A percentile compares a stretch with the other conserved stretches of the same genome.
phyloP scores from a whole-genome alignment of 768 basidiomycete species.

The Pholiota microspora region DNA sequence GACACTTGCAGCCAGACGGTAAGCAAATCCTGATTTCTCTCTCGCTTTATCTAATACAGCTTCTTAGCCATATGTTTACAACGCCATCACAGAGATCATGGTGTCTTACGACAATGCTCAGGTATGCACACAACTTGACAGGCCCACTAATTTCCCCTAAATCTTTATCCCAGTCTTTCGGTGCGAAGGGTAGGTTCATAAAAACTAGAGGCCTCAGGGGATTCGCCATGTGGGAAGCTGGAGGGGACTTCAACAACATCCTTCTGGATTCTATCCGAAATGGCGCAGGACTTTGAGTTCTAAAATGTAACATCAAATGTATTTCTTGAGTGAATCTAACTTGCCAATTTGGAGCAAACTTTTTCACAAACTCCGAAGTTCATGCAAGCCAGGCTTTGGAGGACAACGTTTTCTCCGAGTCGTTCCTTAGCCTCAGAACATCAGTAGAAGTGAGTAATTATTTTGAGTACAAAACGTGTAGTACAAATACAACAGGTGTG shows the following conservation, averaged over 20 bases:
- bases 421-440: too few species aligned
- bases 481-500: background rate
- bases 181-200: slow-evolving; percentile 60
- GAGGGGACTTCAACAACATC: slow-evolving; percentile 55
- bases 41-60: background rate
- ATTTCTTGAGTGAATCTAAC: too few species aligned
- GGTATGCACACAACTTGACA: slow-evolving; percentile 29
- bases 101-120: slow-evolving; percentile 47
- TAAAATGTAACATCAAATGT: background rate
- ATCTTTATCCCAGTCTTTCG: slow-evolving; percentile 30
- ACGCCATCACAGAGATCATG: slow-evolving; percentile 40
- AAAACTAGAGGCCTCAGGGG: slow-evolving; percentile 49
- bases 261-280: slow-evolving; percentile 41
- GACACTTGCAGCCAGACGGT: slow-evolving; percentile 77
- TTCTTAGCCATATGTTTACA: slow-evolving; percentile 43
- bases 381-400: too few species aligned
- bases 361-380: too few species aligned
- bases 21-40: slow-evolving; percentile 21
- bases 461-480: background rate
- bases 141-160: slow-evolving; percentile 1
- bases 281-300: slow-evolving; percentile 22
- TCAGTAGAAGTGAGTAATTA: background rate
- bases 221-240: slow-evolving; percentile 73
- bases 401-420: too few species aligned
- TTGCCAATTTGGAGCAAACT: too few species aligned